phyloP scores from a whole-genome alignment of 768 basidiomycete genomes.

The Trametes meyenii region DNA sequence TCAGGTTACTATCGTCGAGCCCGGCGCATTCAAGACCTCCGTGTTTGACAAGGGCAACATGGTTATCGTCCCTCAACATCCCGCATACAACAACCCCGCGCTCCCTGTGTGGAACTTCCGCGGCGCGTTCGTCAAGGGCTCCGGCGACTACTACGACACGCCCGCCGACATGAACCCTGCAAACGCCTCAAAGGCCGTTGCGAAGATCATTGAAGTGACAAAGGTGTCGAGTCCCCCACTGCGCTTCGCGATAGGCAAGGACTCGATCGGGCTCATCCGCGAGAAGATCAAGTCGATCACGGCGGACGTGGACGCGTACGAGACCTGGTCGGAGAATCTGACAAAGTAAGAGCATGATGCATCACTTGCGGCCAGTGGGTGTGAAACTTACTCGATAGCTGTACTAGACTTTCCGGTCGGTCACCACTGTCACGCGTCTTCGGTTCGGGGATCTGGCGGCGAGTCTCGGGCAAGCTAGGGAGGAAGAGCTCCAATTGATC shows the following conservation, averaged over 20 bases:
- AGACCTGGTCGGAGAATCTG: conserved; percentile 20
- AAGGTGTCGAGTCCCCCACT: conserved; percentile 26
- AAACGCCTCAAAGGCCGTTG: conserved; percentile 27
- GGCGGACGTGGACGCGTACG: conserved; percentile 19
- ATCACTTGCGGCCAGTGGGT: no score
- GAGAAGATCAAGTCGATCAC: conserved; percentile 7
- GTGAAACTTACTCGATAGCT: no score
- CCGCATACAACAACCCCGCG: conserved; percentile 23
- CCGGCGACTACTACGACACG: not conserved
- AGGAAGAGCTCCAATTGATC: no score
- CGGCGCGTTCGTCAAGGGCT: not conserved
- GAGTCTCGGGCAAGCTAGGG: no score
- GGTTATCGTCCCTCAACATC: conserved; percentile 8
- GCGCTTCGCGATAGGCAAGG: conserved; percentile 25
- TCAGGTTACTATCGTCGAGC: conserved; percentile 27
- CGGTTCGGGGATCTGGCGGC: no score
- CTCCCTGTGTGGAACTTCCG: not conserved
- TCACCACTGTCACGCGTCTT: no score
- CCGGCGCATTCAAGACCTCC: conserved; percentile 26
- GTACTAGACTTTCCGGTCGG: no score
- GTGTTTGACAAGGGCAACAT: not conserved
- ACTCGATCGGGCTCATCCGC: conserved; percentile 6
- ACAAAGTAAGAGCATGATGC: no score
- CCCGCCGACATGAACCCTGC: not conserved
- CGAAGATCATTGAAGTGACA: conserved; percentile 25